Base-by-base conservation (phyloP, 352 stramenopile species). In the Achlya hypogyna region DNA sequence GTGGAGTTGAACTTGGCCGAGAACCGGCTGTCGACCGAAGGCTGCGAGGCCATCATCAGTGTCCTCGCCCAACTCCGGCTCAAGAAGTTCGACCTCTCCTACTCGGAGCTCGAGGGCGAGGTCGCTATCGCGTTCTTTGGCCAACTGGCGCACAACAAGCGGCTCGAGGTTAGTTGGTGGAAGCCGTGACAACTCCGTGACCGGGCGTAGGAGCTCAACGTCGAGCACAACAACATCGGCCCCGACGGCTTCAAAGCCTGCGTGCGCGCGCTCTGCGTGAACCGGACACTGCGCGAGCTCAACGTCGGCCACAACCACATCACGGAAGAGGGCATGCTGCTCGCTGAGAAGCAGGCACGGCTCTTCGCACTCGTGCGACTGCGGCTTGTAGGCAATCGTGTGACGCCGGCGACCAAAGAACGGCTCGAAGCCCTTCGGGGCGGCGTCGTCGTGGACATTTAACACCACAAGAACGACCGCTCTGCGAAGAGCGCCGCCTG, bases 241-340 rank as follows among this genome's bases (percentile, higher is more conserved):
- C 88, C 88, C 53, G 84, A 90, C 69, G 84, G 84, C 3, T 75
- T 89, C 52, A 76, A 79, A 63, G 81, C 76, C 10, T 90, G 81
- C 22, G 72, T 83, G 34, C 73, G 71, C 1, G 75, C 79, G n/a
- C 65, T 90, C 2, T 78, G 89, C 38, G 65, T 56, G 6, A 90
- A 92, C 63, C 66, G 63, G 5, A 73, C 71, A 14, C 66, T 95
- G 16, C 69, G 71, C 0, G 79, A 93, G n/a, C 75, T 95, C 22
- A 85, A 93, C 59, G 25, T 95, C n/a, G 72, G 76, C 0, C 71
- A 83, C 66, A 93, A 93, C 53, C 65, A 71, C 18, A 88, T 95
- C 66, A 90, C 82, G 0, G 84, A 95, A 65, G 82, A 91, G 47
- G 70, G 70, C 4, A 68, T 68, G 29, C 12, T 70, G 4, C 18